Percentiles rank a stretch among this genome's conserved stretches.
Evolutionary conservation across 2,329 filamentous ascomycete species (phyloP).

Genomic region (Aspergillus texensis): DNA sequence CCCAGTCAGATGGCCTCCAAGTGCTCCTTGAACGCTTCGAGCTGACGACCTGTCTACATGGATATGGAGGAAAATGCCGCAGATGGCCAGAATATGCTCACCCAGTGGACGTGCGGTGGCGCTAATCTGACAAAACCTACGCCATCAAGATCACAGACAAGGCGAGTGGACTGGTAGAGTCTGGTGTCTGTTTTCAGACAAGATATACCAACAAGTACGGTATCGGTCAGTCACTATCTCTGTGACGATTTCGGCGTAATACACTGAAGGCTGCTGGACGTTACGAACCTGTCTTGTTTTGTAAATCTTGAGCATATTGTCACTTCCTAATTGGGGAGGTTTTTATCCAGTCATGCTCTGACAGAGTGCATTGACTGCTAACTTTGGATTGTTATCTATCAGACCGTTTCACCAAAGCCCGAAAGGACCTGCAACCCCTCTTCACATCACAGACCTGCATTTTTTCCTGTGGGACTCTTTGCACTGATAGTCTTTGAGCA

Average conservation of each 20-base stretch:
- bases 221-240: background rate
- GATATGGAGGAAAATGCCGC: constrained; percentile 2
- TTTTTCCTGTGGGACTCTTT: background rate
- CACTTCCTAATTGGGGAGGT: background rate
- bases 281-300: background rate
- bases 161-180: background rate
- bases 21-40: background rate
- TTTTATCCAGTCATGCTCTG: background rate
- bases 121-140: background rate
- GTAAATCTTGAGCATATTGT: background rate
- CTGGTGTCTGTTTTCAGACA: too few species aligned
- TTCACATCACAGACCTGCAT: background rate
- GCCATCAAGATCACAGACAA: background rate
- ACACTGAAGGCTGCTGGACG: background rate
- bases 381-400: background rate
- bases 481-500: background rate
- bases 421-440: background rate
- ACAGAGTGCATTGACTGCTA: background rate
- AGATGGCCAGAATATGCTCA: background rate
- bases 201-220: background rate
- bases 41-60: background rate
- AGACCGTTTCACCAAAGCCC: background rate
- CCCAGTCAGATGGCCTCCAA: background rate
- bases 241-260: background rate
- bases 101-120: background rate